These are phyloP conservation scores for Chaetomium strumarium DNA, from an alignment of 2,329 filamentous ascomycete genomes.

Conservation along the genomic window DNA sequence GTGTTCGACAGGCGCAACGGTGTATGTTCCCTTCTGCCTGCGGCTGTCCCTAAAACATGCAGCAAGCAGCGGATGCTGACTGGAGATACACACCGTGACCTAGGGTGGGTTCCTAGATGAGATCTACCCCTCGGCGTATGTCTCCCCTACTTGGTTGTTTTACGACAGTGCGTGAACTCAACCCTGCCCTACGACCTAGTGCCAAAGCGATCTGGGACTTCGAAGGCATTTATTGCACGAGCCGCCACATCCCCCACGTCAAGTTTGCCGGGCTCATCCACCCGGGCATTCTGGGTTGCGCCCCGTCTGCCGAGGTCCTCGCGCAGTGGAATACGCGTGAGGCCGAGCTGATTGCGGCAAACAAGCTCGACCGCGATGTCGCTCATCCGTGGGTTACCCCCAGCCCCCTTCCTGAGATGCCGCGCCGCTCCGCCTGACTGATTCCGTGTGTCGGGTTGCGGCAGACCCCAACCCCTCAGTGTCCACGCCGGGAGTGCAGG, in stretches of 20 bases:
- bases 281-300: constrained; percentile 85
- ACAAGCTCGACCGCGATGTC: constrained; percentile 62
- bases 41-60: background rate
- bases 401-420: background rate
- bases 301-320: constrained; percentile 72
- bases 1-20: constrained; percentile 76
- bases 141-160: background rate
- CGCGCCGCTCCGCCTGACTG: background rate
- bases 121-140: constrained; percentile 74
- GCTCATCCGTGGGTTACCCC: constrained; percentile 51
- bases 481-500: constrained; percentile 65
- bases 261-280: constrained; percentile 87
- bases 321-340: constrained; percentile 81
- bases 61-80: background rate
- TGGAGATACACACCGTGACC: too few species aligned
- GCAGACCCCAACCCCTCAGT: constrained; percentile 57
- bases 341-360: constrained; percentile 66
- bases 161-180: background rate
- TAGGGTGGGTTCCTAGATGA: constrained; percentile 79
- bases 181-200: constrained; percentile 20
- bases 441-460: background rate
- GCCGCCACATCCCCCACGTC: constrained; percentile 79
- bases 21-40: constrained; percentile 27
- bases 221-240: constrained; percentile 64
- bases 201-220: constrained; percentile 57